Evolutionary conservation across 1,284 basidiomycete genomes (phyloP).

Genomic region (Somion occarium): DNA sequence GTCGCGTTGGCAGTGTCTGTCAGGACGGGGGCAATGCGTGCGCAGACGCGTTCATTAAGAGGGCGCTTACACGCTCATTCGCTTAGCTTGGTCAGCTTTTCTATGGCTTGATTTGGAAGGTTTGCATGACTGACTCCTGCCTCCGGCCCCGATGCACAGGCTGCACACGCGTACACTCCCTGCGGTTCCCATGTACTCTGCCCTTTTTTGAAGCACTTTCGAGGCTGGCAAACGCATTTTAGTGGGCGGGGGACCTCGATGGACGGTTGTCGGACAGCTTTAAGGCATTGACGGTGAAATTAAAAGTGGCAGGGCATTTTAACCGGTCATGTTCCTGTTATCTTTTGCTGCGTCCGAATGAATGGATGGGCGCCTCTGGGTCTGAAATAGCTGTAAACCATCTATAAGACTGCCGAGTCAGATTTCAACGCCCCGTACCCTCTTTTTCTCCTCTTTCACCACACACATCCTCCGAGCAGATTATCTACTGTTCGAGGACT

Average conservation of each 20-base stretch:
- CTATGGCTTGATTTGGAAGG: neutral
- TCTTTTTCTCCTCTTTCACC: slow-evolving; percentile 13
- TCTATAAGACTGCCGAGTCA: slow-evolving; percentile 19
- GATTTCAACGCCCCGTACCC: slow-evolving; percentile 2
- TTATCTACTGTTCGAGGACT: slow-evolving; percentile 12
- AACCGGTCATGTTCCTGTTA: neutral
- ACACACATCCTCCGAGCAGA: slow-evolving; percentile 12
- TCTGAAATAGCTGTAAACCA: slow-evolving; percentile 13
- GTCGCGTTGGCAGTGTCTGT: neutral
- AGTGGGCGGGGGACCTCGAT: neutral
- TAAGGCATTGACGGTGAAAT: neutral
- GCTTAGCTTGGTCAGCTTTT: neutral
- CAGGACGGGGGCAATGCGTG: neutral
- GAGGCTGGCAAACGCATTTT: neutral
- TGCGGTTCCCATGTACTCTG: neutral
- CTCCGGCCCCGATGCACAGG: neutral
- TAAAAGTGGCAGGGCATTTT: neutral
- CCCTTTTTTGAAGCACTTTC: neutral
- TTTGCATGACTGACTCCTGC: neutral
- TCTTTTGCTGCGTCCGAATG: neutral
- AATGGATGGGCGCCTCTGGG: slow-evolving; percentile 16
- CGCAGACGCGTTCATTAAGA: neutral
- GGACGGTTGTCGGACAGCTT: neutral
- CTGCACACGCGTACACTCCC: neutral
- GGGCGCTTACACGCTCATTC: neutral